These are phyloP conservation scores for Lagerstroemia speciosa DNA, from an alignment of 345 rosid species.

Conservation along the genomic window DNA sequence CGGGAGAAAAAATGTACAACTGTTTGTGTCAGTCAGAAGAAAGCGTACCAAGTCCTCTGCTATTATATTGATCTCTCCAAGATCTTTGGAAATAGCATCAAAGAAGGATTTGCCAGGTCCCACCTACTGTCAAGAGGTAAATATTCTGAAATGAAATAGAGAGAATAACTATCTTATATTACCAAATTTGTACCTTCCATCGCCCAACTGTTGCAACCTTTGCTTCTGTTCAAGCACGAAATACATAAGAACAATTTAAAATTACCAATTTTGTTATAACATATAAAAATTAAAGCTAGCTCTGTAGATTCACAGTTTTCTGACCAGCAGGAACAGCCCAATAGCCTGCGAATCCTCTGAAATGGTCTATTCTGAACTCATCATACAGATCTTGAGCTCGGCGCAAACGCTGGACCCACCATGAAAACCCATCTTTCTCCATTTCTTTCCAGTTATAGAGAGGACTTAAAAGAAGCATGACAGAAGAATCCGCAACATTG, in stretches of 20 bases:
- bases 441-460: slow-evolving; percentile 89
- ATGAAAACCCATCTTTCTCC: slow-evolving; percentile 76
- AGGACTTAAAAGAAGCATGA: slow-evolving; percentile 44
- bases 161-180: slow-evolving; percentile 10
- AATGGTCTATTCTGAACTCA: slow-evolving; percentile 92
- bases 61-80: slow-evolving; percentile 70
- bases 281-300: background rate
- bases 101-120: slow-evolving; percentile 90
- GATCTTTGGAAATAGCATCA: slow-evolving; percentile 57
- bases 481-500: background rate
- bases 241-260: slow-evolving; percentile 11
- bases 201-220: slow-evolving; percentile 70
- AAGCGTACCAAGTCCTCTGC: slow-evolving; percentile 91
- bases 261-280: background rate
- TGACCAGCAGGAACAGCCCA: slow-evolving; percentile 94
- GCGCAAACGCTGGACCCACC: slow-evolving; percentile 76
- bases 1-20: background rate
- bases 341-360: slow-evolving; percentile 94
- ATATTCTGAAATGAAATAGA: slow-evolving; percentile 16
- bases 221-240: slow-evolving; percentile 49
- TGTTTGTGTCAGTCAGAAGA: slow-evolving; percentile 9
- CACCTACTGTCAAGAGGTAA: slow-evolving; percentile 55
- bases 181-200: slow-evolving; percentile 60
- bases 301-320: slow-evolving; percentile 17
- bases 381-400: slow-evolving; percentile 72